Evolutionary conservation across 1,284 basidiomycete genomes (phyloP), one percentile per base, ranked within the genome.

Genomic region (Rhodotorula sp.): DNA sequence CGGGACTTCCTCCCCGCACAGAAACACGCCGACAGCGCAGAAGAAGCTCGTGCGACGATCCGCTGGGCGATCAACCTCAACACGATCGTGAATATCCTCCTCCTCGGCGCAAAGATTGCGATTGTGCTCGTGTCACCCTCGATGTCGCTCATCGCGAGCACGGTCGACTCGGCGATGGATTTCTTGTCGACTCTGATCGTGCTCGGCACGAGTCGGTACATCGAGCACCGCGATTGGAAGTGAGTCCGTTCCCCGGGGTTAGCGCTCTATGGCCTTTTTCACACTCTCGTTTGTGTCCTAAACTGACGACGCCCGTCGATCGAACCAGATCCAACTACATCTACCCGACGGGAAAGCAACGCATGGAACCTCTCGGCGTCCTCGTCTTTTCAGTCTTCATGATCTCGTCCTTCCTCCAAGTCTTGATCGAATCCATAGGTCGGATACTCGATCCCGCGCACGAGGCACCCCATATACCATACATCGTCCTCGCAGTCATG

Each of bases 341-440:
- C 62, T 86, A 84, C 72, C 85, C 85, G 0, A 82, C 83, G 4
- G 85, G 84, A 24, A 85, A 85, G 76, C 77, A 81, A 58, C 78
- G 84, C 29, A 77, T 75, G 72, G 66, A 73, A 51, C 73, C 77
- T 0, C 66, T 76, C 55, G 76, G 73, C n/a, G 80, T 81, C 26
- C 75, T 80, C 57, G 78, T 85, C 69, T 86, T 86, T 75, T 82
- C 82, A n/a, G 84, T 86, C n/a, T 81, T 83, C 49, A 86, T 86
- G 84, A 85, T 85, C 60, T 81, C 83, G 0, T 83, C 81, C 4
- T 84, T 83, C 67, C 67, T 80, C 4, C 82, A 83, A 74, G 83
- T 83, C 37, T 20, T 61, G 30, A 66, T 66, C 45, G 64, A 66
- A 29, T 84, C 82, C 1, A 78, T 82, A 45, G 79, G 82, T 66